A percentile compares a stretch with the other conserved stretches of the same genome.
These are phyloP conservation scores for Nyssa sinensis DNA, from an alignment of 148 eudicot genomes.

Conservation along the genomic window DNA sequence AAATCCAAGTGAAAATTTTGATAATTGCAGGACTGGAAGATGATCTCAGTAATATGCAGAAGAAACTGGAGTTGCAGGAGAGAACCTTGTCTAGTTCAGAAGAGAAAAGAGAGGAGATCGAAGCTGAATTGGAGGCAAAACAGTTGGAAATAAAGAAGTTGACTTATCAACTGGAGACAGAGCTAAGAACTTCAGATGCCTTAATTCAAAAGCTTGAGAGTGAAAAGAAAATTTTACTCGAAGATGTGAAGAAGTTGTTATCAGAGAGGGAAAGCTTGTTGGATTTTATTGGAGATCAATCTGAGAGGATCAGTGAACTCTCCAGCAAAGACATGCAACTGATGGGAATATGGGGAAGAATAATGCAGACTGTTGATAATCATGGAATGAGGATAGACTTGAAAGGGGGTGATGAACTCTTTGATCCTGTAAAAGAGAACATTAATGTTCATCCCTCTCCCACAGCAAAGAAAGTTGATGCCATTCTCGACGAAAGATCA, in stretches of 20 bases:
- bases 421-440: constrained; percentile 55
- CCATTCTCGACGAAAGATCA: constrained; percentile 50
- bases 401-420: constrained; percentile 21
- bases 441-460: constrained; percentile 23
- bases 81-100: constrained; percentile 14
- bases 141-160: constrained; percentile 16
- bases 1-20: constrained; percentile 35
- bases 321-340: constrained; percentile 39
- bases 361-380: constrained; percentile 27
- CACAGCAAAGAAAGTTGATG: constrained; percentile 37
- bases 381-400: constrained; percentile 9
- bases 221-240: constrained; percentile 19
- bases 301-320: constrained; percentile 22
- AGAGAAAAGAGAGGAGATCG: constrained; percentile 13
- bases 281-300: constrained; percentile 20
- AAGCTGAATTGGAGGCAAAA: constrained; percentile 19
- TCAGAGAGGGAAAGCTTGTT: constrained; percentile 30
- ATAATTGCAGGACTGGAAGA: constrained; percentile 37
- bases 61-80: constrained; percentile 23
- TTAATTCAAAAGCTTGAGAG: constrained; percentile 13
- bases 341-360: constrained; percentile 31
- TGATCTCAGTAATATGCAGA: constrained; percentile 21
- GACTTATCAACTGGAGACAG: background rate
- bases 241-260: constrained; percentile 21
- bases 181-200: background rate